phyloP scores from a whole-genome alignment of 352 stramenopile species.

The Lagenidium sp. region DNA sequence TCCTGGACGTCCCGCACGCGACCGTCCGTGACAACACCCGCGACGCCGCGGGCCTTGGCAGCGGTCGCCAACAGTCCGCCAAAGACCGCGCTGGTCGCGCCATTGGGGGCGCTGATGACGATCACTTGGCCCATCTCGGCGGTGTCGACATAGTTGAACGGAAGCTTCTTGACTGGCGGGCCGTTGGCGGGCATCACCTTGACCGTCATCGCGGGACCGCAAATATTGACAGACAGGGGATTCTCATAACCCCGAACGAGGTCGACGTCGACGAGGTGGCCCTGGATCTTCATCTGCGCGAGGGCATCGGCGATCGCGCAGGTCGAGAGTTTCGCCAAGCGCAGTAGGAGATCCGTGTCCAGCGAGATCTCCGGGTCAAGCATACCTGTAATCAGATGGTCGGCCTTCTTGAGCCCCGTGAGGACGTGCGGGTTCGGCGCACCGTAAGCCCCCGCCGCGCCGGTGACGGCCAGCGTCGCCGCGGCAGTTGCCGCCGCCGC shows the following conservation, averaged over 20 bases:
- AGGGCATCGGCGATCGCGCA: slow-evolving; percentile 76
- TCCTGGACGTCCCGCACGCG: slow-evolving; percentile 71
- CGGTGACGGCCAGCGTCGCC: slow-evolving; percentile 12
- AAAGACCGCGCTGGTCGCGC: slow-evolving; percentile 51
- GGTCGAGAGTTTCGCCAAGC: slow-evolving; percentile 67
- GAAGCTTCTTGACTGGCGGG: slow-evolving; percentile 42
- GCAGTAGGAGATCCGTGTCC: slow-evolving; percentile 54
- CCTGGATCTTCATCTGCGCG: slow-evolving; percentile 65
- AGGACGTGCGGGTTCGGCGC: slow-evolving; percentile 19
- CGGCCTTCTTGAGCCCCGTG: slow-evolving; percentile 34
- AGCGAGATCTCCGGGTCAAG: slow-evolving; percentile 53
- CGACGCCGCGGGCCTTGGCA: slow-evolving; percentile 54
- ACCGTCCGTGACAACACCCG: slow-evolving; percentile 63
- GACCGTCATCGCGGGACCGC: slow-evolving; percentile 60
- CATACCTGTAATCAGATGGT: slow-evolving; percentile 56
- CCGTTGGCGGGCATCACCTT: slow-evolving; percentile 66
- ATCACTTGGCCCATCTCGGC: slow-evolving; percentile 67
- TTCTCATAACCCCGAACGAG: slow-evolving; percentile 51
- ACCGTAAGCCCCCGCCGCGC: slow-evolving; percentile 19
- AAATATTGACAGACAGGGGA: slow-evolving; percentile 61
- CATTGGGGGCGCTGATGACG: slow-evolving; percentile 57
- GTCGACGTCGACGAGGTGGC: slow-evolving; percentile 68
- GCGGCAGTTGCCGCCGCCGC: slow-evolving; percentile 5
- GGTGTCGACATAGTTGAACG: slow-evolving; percentile 77
- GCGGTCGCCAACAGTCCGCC: slow-evolving; percentile 62